Percentiles rank a stretch among this genome's conserved stretches.
These are phyloP conservation scores for Lecanoromycetidae sp. DNA, from an alignment of 2,329 filamentous ascomycete species.

Conservation along the genomic window DNA sequence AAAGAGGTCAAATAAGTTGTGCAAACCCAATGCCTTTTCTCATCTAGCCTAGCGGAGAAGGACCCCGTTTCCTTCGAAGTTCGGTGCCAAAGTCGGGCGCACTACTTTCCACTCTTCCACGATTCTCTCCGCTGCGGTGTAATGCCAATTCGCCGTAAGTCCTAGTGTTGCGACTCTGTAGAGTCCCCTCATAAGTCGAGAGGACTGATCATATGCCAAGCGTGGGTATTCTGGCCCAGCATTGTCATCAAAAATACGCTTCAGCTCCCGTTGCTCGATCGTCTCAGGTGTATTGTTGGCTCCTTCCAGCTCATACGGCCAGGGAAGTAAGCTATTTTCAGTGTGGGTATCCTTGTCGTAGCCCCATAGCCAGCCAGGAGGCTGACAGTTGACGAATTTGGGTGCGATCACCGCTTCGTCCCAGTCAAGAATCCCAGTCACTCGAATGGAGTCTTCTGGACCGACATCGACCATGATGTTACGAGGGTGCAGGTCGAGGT, in stretches of 20 bases:
- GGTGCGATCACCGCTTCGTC: conserved; percentile 26
- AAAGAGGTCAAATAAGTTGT: too few species aligned
- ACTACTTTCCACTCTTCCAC: conserved; percentile 20
- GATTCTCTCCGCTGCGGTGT: conserved; percentile 5
- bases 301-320: conserved; percentile 17
- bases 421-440: conserved; percentile 27
- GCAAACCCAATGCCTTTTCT: too few species aligned
- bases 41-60: too few species aligned
- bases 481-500: conserved; percentile 22
- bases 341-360: neutral
- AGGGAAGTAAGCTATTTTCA: neutral
- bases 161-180: conserved; percentile 1
- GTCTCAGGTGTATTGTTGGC: conserved; percentile 11
- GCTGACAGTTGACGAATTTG: conserved; percentile 23
- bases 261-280: conserved; percentile 18
- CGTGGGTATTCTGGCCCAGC: conserved; percentile 21
- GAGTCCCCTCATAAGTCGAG: neutral
- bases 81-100: neutral
- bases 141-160: neutral
- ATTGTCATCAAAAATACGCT: conserved; percentile 22
- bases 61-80: too few species aligned
- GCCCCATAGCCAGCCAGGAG: conserved; percentile 26
- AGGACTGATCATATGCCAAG: conserved; percentile 19
- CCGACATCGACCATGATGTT: conserved; percentile 22
- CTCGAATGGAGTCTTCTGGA: conserved; percentile 4